Base-by-base conservation (phyloP, 495 filamentous ascomycete species). In the Cryomyces minteri region DNA sequence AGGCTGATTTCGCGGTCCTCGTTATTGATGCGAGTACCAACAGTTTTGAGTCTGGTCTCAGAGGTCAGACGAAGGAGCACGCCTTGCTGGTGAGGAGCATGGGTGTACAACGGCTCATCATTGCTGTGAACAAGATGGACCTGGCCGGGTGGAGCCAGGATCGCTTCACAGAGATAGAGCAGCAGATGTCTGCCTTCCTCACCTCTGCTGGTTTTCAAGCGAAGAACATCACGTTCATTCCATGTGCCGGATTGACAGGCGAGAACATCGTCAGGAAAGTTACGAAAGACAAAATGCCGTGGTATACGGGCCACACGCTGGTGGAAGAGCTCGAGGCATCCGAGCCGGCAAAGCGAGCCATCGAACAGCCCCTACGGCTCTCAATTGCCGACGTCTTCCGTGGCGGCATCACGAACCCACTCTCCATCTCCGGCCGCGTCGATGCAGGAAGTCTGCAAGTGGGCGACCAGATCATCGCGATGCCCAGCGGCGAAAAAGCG, bases 41-140 rank as follows among this genome's bases (percentile, higher is more conserved):
- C 25, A 85, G 83, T 28, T 95, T 95, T 50, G 90, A 98, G 58
- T 82, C 85, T 0, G 90, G 90, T 0, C 69, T 98, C 34, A 88
- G 80, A 53, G 90, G 90, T 1, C 90, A 98, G 59, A 98, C 90
- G 0, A 84, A 81, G 57, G 92, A 98, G 53, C 90, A 98, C 56
- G 80, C 87, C 5, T 65, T 95, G 10, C 71, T 98, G 18, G 77
- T 90, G 8, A 77, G 88, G 40, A 94, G 86, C 54, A 88, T 96
- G 73, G 90, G 90, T 0, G 83, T 96, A 0, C 79, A 83, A 41
- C 74, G 79, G 32, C 67, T 98, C 31, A 76, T 98, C 43, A 79
- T 96, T 38, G 88, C 84, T 4, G 72, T 96, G 51, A 98, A 98
- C 62, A 98, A 98, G 63, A 77, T 98, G 55, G 90, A 98, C 59